phyloP scores from a whole-genome alignment of 805 yeast species.

The Wickerhamomyces bovis region DNA sequence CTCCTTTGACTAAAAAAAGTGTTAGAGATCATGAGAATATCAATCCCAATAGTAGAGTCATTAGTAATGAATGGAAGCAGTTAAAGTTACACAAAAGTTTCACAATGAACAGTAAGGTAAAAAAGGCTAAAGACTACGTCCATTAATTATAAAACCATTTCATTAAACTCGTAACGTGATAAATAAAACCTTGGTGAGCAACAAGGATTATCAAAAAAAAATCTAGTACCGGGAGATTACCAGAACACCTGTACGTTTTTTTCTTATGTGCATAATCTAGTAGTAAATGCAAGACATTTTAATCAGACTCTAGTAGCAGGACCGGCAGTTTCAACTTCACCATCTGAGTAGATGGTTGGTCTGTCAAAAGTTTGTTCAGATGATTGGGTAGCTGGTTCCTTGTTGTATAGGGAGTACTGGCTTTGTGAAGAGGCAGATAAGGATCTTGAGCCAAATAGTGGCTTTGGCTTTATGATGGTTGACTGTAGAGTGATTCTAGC shows the following conservation, averaged over 20 bases:
- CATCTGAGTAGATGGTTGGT: conserved; percentile 26
- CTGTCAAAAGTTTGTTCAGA: conserved; percentile 10
- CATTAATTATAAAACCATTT: neutral
- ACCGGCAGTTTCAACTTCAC: conserved; percentile 27
- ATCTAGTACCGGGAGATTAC: neutral
- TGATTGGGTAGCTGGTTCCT: conserved; percentile 13
- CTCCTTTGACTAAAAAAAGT: too few species aligned
- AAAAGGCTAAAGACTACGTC: neutral
- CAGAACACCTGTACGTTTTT: neutral
- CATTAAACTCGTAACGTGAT: neutral
- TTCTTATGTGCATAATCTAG: neutral
- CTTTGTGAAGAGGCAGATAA: conserved; percentile 10
- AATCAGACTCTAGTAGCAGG: conserved; percentile 22
- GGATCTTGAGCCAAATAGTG: conserved; percentile 12
- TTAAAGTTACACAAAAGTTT: too few species aligned
- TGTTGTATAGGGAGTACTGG: conserved; percentile 20
- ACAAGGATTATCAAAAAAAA: neutral
- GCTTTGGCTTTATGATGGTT: conserved; percentile 7
- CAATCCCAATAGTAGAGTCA: too few species aligned
- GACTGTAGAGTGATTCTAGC: conserved; percentile 20
- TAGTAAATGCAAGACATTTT: neutral
- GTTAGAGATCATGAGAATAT: too few species aligned
- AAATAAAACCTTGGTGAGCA: neutral
- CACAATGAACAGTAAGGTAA: neutral
- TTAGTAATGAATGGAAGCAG: too few species aligned